Base-by-base conservation (phyloP, 23 red algal species). In the Pyropia yezoensis region DNA sequence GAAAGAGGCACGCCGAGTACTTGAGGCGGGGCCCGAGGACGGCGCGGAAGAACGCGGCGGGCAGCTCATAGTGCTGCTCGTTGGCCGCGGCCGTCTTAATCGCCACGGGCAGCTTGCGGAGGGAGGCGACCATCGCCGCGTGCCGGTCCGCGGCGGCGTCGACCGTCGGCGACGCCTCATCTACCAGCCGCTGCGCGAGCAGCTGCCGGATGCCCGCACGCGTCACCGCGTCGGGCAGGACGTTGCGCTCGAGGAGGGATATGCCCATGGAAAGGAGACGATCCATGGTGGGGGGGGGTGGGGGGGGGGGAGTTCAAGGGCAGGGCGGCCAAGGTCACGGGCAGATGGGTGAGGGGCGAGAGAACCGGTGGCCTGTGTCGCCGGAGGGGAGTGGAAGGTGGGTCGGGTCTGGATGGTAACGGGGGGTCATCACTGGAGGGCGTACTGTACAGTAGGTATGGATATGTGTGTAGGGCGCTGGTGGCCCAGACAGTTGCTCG, bases 41-140 rank as follows among this genome's bases (percentile, higher is more conserved):
- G 17, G 63, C 57, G 29, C 29, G 25, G 59, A 91, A 98, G 59
- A 98, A 91, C 23, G 73, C 73, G 26, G 80, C 78, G 14, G 94
- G 84, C 19, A 98, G 26, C 60, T 98, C 94, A 66, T 98, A 98
- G 53, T 98, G 94, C 62, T 98, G 94, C 62, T 85, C 85, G 75
- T 98, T 98, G 15, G 94, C 94, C 63, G 74, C 71, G 27, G 82
- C 76, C 15, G 88, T 83, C 25, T 88, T 25, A 9, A 90, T 58
- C 3, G 94, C 94, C 29, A 98, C 83, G 18, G 28, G 63, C 11
- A 32, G 47, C 11, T 14, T 13, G 20, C 52, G 14, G 59, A 98
- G 55, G 20, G 63, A 39, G 26, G 59, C 27, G 13, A 98, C 74
- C 64, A 98, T 83, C 27, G 71, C 50, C 94, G 73, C 76, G 69